Conservation (phyloP, 495 filamentous ascomycete species). For the Penicillium nucicola region DNA sequence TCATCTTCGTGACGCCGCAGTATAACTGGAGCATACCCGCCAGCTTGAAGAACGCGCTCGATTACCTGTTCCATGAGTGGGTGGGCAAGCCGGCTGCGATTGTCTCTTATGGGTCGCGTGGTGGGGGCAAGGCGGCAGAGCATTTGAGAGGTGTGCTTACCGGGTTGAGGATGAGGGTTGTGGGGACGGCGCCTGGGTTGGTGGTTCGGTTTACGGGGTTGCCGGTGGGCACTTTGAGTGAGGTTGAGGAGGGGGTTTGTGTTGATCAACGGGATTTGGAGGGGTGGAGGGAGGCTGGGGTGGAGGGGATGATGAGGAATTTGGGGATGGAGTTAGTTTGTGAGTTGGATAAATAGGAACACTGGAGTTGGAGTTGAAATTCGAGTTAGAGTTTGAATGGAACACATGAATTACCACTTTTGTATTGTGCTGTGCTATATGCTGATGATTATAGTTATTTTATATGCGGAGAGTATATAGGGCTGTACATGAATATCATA, state of each 20-base stretch:
- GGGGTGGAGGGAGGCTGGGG: conserved; percentile 22
- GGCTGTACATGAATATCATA: background rate
- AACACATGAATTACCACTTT: too few relatives aligned
- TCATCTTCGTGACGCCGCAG: conserved; percentile 57
- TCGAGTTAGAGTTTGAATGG: too few relatives aligned
- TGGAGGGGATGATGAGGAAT: conserved; percentile 30
- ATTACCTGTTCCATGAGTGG: conserved; percentile 61
- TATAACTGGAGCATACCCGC: conserved; percentile 55
- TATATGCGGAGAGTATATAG: background rate
- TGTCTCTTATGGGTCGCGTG: conserved; percentile 52
- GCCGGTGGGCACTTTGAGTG: conserved; percentile 15
- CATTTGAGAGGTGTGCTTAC: conserved; percentile 19
- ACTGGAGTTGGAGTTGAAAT: too few relatives aligned
- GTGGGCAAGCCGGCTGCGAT: conserved; percentile 54
- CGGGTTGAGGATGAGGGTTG: conserved; percentile 23
- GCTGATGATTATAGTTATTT: background rate
- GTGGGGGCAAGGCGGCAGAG: conserved; percentile 40
- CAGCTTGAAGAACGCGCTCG: conserved; percentile 59
- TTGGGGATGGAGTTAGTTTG: conserved; percentile 29
- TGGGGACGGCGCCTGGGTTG: conserved; percentile 20
- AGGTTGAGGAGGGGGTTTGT: conserved; percentile 17
- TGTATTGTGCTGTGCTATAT: background rate
- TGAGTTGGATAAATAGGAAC: conserved; percentile 22
- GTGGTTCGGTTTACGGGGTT: conserved; percentile 19
- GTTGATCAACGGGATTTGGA: conserved; percentile 22